Percentiles rank a stretch among this genome's conserved stretches.
These are phyloP conservation scores for Picea sitchensis DNA, from an alignment of 75 land plant species.

Conservation along the genomic window DNA sequence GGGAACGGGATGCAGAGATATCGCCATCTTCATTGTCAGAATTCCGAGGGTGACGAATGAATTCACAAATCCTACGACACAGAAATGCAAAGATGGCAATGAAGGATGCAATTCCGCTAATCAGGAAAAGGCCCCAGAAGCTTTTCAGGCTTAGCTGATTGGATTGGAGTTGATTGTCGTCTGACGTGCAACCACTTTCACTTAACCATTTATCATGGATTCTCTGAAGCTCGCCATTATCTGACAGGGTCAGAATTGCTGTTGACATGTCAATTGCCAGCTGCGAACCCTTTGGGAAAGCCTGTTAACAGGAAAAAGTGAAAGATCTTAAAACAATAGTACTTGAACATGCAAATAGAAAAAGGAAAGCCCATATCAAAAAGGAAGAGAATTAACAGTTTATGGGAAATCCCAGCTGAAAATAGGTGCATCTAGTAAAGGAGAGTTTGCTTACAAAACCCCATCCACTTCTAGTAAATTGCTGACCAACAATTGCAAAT, in stretches of 20 bases:
- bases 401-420: background rate
- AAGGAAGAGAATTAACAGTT: background rate
- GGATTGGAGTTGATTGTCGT: constrained; percentile 22
- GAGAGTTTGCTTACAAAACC: constrained; percentile 39
- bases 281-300: constrained; percentile 88
- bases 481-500: constrained; percentile 28
- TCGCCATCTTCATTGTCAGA: background rate
- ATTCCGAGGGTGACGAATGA: background rate
- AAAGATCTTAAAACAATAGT: constrained; percentile 12
- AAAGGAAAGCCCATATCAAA: background rate
- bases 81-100: constrained; percentile 49
- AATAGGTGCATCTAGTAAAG: background rate
- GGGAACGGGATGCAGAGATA: background rate
- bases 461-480: constrained; percentile 38
- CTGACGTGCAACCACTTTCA: constrained; percentile 33
- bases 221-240: constrained; percentile 82
- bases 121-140: constrained; percentile 85
- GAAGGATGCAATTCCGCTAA: constrained; percentile 56
- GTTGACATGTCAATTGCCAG: constrained; percentile 90
- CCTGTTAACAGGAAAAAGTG: constrained; percentile 41
- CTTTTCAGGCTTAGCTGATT: constrained; percentile 53
- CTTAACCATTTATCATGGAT: constrained; percentile 83
- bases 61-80: constrained; percentile 35
- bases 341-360: constrained; percentile 1
- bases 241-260: constrained; percentile 82